Evolutionary conservation across 2,329 filamentous ascomycete genomes (phyloP).

Genomic region (Ceratocystiopsis minuta): DNA sequence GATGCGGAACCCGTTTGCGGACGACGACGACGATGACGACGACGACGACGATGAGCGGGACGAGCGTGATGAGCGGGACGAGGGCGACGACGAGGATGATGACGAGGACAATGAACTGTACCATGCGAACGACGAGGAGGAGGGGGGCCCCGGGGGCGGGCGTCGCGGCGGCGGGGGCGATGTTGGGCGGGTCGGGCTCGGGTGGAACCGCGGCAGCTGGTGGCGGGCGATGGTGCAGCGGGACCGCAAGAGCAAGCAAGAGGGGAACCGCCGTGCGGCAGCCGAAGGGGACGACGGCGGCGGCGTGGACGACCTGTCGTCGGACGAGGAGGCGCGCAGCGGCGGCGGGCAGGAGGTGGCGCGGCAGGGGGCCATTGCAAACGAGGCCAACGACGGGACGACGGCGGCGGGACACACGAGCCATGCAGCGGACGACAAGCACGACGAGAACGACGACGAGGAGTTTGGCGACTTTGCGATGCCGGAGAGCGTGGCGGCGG

Average conservation of each 20-base stretch:
- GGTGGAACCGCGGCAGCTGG: slow-evolving; percentile 20
- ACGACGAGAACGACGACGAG: slow-evolving; percentile 40
- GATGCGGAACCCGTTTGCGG: slow-evolving; percentile 35
- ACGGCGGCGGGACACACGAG: too few species aligned
- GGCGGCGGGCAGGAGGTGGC: too few species aligned
- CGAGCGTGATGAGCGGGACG: slow-evolving; percentile 10
- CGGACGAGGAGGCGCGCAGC: too few species aligned
- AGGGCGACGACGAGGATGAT: slow-evolving; percentile 20
- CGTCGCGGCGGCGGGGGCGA: slow-evolving; percentile 18
- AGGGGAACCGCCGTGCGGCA: background rate
- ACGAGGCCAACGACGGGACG: slow-evolving; percentile 33
- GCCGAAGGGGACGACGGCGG: background rate
- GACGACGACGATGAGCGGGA: slow-evolving; percentile 34
- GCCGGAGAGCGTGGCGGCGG: slow-evolving; percentile 28
- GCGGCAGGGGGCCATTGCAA: background rate
- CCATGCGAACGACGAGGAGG: slow-evolving; percentile 16
- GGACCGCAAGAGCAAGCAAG: slow-evolving; percentile 1
- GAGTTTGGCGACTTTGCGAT: slow-evolving; percentile 54
- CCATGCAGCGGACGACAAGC: slow-evolving; percentile 21
- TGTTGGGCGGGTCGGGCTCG: slow-evolving; percentile 9
- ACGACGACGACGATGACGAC: slow-evolving; percentile 33
- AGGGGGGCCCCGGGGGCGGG: slow-evolving; percentile 23
- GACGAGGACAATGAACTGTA: slow-evolving; percentile 38
- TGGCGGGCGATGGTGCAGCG: slow-evolving; percentile 17
- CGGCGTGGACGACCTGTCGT: too few species aligned